These are phyloP conservation scores for Tillandsia leiboldiana DNA, from an alignment of 176 grass and related monocot genomes.

Conservation along the genomic window DNA sequence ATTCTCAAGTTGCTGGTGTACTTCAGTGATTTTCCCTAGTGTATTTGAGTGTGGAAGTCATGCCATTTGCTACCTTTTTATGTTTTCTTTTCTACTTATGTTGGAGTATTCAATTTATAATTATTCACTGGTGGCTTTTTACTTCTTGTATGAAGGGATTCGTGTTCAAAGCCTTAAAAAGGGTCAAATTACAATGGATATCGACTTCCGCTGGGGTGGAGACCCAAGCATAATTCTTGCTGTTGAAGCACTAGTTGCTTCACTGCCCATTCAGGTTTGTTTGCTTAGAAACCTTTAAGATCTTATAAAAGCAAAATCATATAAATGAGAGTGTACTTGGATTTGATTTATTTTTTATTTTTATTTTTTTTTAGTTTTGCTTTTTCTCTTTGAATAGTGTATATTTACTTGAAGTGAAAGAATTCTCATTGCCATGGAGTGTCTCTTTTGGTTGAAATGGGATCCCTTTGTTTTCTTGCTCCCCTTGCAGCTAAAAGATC, in stretches of 20 bases:
- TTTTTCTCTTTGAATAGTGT: neutral
- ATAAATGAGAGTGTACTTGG: neutral
- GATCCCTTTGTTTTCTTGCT: neutral
- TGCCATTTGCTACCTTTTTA: neutral
- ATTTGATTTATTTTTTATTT: neutral
- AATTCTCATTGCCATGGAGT: too few species aligned
- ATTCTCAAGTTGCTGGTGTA: neutral
- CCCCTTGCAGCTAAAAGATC: constrained; percentile 71
- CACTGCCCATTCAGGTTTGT: constrained; percentile 88
- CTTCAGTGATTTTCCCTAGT: neutral
- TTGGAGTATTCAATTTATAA: neutral
- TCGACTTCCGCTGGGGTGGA: constrained; percentile 91
- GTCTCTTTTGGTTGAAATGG: too few species aligned
- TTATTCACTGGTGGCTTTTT: neutral
- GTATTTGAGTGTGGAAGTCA: neutral
- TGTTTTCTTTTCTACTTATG: neutral
- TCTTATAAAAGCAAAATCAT: neutral
- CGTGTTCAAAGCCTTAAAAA: constrained; percentile 70
- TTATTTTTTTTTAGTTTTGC: neutral
- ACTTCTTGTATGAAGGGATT: constrained; percentile 50
- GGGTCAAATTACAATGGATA: constrained; percentile 87
- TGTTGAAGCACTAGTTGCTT: constrained; percentile 96
- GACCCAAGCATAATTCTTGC: constrained; percentile 86
- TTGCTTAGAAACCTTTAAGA: neutral
- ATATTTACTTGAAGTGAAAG: too few species aligned